Conservation (phyloP, 176 grass and related monocot species). For the Triticum urartu region DNA sequence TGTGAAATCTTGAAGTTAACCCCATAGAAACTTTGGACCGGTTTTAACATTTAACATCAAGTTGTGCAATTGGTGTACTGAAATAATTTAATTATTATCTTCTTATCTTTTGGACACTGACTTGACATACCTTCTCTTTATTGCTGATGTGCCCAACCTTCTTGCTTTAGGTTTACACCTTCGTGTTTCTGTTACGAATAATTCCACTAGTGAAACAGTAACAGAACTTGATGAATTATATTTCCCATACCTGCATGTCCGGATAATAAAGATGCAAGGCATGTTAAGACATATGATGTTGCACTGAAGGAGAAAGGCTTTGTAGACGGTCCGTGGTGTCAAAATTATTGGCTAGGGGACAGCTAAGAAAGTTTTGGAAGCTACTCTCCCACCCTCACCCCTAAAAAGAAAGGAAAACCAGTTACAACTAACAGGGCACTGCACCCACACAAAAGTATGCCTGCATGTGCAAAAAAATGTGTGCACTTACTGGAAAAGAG, state of each 20-base stretch:
- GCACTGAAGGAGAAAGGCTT: constrained; percentile 98
- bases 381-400: no score
- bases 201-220: not conserved
- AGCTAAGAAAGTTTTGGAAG: no score
- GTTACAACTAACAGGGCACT: constrained; percentile 25
- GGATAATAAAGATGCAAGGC: constrained; percentile 97
- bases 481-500: not conserved
- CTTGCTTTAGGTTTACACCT: not conserved
- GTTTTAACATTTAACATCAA: not conserved
- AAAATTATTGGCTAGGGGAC: constrained; percentile 74
- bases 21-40: not conserved
- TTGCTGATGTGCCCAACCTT: not conserved
- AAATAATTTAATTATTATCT: constrained; percentile 1
- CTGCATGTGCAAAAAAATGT: not conserved
- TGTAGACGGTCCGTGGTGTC: constrained; percentile 92
- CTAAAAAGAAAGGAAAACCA: no score
- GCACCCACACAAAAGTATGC: not conserved
- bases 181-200: not conserved
- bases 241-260: constrained; percentile 25
- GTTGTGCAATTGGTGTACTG: not conserved
- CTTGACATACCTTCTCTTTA: not conserved
- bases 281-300: constrained; percentile 97
- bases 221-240: constrained; percentile 17
- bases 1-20: not conserved
- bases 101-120: constrained; percentile 16